Conservation (phyloP, 2,329 filamentous ascomycete species). For the Ophiostoma himal-ulmi region DNA sequence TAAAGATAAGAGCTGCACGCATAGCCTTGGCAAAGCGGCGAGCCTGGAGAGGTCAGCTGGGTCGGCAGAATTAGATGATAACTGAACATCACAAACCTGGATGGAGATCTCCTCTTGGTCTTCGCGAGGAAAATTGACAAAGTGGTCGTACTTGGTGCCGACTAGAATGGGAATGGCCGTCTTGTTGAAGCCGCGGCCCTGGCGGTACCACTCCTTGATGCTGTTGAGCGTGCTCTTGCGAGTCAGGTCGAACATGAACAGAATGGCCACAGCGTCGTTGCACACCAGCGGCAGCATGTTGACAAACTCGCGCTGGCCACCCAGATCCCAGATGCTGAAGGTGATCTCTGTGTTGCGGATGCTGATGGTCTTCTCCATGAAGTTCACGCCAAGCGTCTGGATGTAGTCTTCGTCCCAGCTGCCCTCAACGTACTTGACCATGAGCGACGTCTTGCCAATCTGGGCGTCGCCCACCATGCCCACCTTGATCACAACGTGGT, state of each 20-base stretch:
- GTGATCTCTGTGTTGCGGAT: constrained; percentile 99
- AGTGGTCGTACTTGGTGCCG: constrained; percentile 98
- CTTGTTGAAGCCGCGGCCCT: constrained; percentile 98
- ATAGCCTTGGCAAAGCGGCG: constrained; percentile 96
- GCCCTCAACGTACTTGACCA: constrained; percentile 99
- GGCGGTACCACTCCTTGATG: constrained; percentile 99
- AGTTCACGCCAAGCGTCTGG: constrained; percentile 96
- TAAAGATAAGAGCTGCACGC: constrained; percentile 96
- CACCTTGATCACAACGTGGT: constrained; percentile 94
- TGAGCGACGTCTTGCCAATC: constrained; percentile 97
- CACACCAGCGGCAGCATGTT: constrained; percentile 99
- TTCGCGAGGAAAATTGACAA: constrained; percentile 95
- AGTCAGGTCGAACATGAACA: constrained; percentile 99
- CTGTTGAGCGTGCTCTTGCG: constrained; percentile 97
- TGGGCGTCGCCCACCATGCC: constrained; percentile 99
- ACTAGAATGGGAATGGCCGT: constrained; percentile 98
- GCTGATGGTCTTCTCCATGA: constrained; percentile 99
- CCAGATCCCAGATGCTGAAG: constrained; percentile 98
- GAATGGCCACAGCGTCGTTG: constrained; percentile 95
- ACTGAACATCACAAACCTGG: constrained; percentile 53
- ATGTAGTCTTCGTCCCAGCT: constrained; percentile 99
- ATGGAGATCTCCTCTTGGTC: constrained; percentile 98
- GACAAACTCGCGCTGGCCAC: constrained; percentile 96
- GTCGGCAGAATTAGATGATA: background rate
- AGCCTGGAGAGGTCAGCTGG: constrained; percentile 50